Evolutionary conservation across 2,329 filamentous ascomycete genomes (phyloP), one percentile per base, ranked within the genome.

Genomic region (Nannizziopsis barbatae): DNA sequence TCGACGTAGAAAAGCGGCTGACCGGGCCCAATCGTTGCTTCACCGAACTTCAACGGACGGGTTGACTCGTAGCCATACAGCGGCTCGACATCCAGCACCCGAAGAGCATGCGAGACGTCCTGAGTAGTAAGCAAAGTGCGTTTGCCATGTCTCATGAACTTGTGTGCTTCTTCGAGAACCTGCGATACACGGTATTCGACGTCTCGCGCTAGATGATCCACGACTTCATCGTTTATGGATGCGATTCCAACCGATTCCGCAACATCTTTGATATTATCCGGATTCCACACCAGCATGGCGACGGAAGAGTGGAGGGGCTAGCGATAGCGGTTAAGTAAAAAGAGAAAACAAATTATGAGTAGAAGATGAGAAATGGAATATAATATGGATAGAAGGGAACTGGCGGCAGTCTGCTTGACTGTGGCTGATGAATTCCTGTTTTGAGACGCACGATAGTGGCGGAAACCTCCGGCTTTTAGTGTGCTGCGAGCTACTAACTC

Each of bases 1-100:
- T 98, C 92, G 33, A 98, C 84, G 64, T 98, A 98, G 68, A 90
- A 98, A 17, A 98, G 72, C 46, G 90, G 88, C 67, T 98, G 92
- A 8, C 90, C 89, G 11, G 89, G 88, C 0, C 92, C 92, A 52
- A 98, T 72, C 50, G 86, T 93, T 2, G 92, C 92, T 67, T 98
- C 92, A 45, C 92, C 92, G 62, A 93, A 98, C 47, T 85, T 79
- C 58, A 98, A 71, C 20, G 89, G 86, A 45, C 90, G 76, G 37
- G 86, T 92, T 31, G 88, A 89, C 62, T 96, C 90, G 69, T 98
- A 98, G 15, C 92, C 92, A 62, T 95, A 95, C 1, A 96, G 76
- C 1, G 92, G 92, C 67, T 98, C 92, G 18, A 95, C 86, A 60
- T 96, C 88, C 43, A 98, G 75, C 9, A 89, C 80, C 53, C 81